Base-by-base conservation (phyloP, 176 grass and related monocot species). In the Phragmites australis region DNA sequence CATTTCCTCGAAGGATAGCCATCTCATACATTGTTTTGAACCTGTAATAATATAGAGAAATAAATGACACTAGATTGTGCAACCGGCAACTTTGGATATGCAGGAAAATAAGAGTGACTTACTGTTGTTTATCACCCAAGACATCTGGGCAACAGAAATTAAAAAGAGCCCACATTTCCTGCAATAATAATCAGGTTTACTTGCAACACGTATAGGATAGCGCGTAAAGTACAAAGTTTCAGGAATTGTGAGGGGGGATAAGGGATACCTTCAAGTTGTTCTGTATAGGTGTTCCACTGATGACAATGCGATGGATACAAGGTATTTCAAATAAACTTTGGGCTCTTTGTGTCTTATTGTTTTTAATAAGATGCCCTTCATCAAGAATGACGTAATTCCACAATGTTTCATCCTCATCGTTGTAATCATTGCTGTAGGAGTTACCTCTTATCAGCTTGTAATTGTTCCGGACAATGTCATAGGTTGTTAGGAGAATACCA, bases 161-260 rank as follows among this genome's bases (percentile, higher is more conserved):
- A 83, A 97, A 94, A 17, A 97, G 69, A 72, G 92, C 86, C 94
- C 94, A 97, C 58, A 97, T 80, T 90, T 94, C 94, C 94, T 97
- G 83, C 15, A 68, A 72, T 52, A 84, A 80, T 31, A 56, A 26
- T 75, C 76, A 82, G 64, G 6, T 57, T 54, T 63, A 68, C 34
- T 80, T 62, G 56, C 32, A 74, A 18, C 32, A 49, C 27, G 68
- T 79, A 43, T 32, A 47, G 3, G 11, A 78, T 58, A n/a, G 15
- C 4, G 27, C 37, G n/a, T 21, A 70, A 67, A 44, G 21, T 59
- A 69, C 16, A 39, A 58, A 77, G 77, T 34, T 72, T 51, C 45
- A 52, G 32, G 49, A 68, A 68, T 68, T 58, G 14, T 53, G 63
- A 73, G 39, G 40, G 37, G 16, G 23, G 64, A 55, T 82, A 94